These are phyloP conservation scores for Coriolopsis trogii DNA, from an alignment of 1,284 basidiomycete genomes.

Conservation along the genomic window DNA sequence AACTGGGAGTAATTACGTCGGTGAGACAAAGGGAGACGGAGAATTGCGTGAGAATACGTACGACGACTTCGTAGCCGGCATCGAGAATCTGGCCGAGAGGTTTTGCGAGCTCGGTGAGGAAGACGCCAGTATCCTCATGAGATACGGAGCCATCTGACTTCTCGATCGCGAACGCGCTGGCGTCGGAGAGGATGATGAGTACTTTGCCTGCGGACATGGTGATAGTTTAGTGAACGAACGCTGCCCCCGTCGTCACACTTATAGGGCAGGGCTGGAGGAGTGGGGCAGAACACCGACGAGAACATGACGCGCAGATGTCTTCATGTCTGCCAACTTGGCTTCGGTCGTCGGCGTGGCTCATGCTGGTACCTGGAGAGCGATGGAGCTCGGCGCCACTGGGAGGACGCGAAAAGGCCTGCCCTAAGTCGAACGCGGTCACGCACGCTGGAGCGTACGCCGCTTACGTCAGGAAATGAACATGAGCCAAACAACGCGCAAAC, in stretches of 20 bases:
- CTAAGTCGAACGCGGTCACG: slow-evolving; percentile 23
- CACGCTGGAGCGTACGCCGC: slow-evolving; percentile 4
- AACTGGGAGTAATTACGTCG: slow-evolving; percentile 14
- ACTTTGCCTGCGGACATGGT: slow-evolving; percentile 21
- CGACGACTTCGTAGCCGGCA: slow-evolving; percentile 29
- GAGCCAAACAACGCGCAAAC: slow-evolving; percentile 38
- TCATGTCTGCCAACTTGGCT: too few relatives aligned
- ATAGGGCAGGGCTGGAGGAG: neutral
- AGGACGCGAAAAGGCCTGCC: slow-evolving; percentile 18
- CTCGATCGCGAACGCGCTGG: slow-evolving; percentile 26
- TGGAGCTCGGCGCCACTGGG: neutral
- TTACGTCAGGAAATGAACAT: slow-evolving; percentile 35
- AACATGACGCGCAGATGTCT: too few relatives aligned
- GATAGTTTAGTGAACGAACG: neutral
- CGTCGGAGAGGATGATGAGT: slow-evolving; percentile 35
- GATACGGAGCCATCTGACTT: slow-evolving; percentile 27
- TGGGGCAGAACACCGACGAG: neutral
- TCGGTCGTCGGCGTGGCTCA: neutral
- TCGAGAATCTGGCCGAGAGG: slow-evolving; percentile 30
- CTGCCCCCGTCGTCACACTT: neutral
- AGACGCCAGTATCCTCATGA: slow-evolving; percentile 30
- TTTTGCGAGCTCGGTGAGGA: slow-evolving; percentile 33
- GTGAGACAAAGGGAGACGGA: neutral
- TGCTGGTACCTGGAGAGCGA: neutral
- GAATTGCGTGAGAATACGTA: slow-evolving; percentile 7